phyloP scores from a whole-genome alignment of 2,329 filamentous ascomycete genomes.

The Zymoseptoria ardabiliae region DNA sequence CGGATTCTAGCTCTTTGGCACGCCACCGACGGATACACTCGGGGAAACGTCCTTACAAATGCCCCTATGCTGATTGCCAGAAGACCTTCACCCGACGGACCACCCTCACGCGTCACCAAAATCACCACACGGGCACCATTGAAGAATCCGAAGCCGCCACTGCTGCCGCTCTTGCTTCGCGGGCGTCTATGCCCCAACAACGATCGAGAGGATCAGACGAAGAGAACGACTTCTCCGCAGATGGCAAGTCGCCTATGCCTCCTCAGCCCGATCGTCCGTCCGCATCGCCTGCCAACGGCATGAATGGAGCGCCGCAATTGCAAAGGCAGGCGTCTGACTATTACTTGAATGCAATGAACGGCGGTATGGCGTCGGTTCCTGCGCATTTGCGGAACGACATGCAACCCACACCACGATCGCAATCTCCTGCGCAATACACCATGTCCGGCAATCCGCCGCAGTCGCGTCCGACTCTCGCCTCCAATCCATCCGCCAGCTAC shows the following conservation, averaged over 20 bases:
- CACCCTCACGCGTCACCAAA: slow-evolving; percentile 89
- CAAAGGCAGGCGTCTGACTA: slow-evolving; percentile 63
- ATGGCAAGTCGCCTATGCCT: slow-evolving; percentile 64
- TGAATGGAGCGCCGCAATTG: slow-evolving; percentile 56
- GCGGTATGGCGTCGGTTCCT: slow-evolving; percentile 49
- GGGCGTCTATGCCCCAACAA: slow-evolving; percentile 36
- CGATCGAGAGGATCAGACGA: slow-evolving; percentile 59
- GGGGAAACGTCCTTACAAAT: slow-evolving; percentile 93
- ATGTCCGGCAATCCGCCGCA: slow-evolving; percentile 45
- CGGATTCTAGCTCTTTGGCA: slow-evolving; percentile 89
- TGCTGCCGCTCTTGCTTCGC: slow-evolving; percentile 68
- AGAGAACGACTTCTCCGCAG: slow-evolving; percentile 55
- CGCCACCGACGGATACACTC: slow-evolving; percentile 92
- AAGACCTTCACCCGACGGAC: slow-evolving; percentile 97
- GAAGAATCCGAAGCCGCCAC: slow-evolving; percentile 88
- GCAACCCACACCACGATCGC: slow-evolving; percentile 59
- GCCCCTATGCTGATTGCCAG: slow-evolving; percentile 92
- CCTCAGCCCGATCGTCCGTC: slow-evolving; percentile 77
- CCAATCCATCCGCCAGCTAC: slow-evolving; percentile 66
- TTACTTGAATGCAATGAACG: slow-evolving; percentile 68
- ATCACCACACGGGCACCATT: slow-evolving; percentile 89
- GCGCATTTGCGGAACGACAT: slow-evolving; percentile 73
- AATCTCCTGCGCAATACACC: slow-evolving; percentile 53
- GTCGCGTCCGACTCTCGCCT: slow-evolving; percentile 60
- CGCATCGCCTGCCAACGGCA: slow-evolving; percentile 69